phyloP scores from a whole-genome alignment of 2,329 filamentous ascomycete genomes.

The Penicillium sp. region DNA sequence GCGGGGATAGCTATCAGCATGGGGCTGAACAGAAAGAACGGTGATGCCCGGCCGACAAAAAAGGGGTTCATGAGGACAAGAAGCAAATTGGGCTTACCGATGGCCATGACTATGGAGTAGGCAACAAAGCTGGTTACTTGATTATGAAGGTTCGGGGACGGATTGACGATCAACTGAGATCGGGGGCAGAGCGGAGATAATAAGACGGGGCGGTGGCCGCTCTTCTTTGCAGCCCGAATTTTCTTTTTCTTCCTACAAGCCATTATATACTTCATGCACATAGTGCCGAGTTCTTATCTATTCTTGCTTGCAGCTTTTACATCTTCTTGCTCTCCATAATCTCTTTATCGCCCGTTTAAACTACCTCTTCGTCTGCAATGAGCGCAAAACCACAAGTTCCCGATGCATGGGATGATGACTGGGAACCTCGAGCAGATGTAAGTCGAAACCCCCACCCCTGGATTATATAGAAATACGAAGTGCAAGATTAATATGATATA shows the following conservation, averaged over 20 bases:
- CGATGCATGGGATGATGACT: constrained; percentile 90
- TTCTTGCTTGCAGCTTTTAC: neutral
- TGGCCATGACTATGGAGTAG: constrained; percentile 18
- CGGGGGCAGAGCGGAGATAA: constrained; percentile 15
- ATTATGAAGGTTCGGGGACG: neutral
- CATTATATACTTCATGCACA: constrained; percentile 12
- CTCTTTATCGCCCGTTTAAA: constrained; percentile 1
- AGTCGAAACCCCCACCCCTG: constrained; percentile 4
- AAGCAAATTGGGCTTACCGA: constrained; percentile 14
- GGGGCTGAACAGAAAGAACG: neutral
- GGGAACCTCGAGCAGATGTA: constrained; percentile 77
- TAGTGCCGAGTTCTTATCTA: constrained; percentile 2
- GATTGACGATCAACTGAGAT: neutral
- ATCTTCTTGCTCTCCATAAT: neutral
- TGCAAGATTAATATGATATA: neutral
- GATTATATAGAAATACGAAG: neutral
- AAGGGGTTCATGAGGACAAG: neutral
- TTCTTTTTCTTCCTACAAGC: constrained; percentile 16
- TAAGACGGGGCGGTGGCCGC: constrained; percentile 13
- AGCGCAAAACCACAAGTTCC: constrained; percentile 58
- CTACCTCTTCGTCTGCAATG: constrained; percentile 29
- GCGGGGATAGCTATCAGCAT: neutral
- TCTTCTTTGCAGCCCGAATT: constrained; percentile 17
- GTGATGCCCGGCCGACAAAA: neutral
- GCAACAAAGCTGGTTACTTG: neutral